phyloP scores from a whole-genome alignment of 1,284 basidiomycete genomes.

The Irpex sp. region DNA sequence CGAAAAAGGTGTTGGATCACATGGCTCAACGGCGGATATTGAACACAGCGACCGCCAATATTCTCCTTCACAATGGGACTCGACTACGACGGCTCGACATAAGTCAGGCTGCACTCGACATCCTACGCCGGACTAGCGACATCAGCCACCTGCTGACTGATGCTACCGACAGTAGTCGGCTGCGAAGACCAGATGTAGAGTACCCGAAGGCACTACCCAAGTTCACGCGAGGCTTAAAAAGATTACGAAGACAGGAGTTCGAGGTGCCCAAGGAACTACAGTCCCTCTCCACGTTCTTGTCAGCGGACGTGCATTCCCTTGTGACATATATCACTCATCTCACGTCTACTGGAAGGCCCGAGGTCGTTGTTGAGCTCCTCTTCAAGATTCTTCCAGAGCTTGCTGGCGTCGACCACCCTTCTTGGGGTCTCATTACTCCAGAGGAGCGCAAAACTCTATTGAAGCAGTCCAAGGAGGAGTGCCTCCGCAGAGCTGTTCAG shows the following conservation, averaged over 20 bases:
- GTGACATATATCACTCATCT: constrained; percentile 52
- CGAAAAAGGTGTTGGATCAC: constrained; percentile 43
- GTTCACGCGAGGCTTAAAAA: constrained; percentile 3
- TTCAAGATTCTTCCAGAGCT: constrained; percentile 56
- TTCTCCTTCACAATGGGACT: constrained; percentile 51
- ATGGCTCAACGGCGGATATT: constrained; percentile 46
- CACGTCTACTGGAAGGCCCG: constrained; percentile 44
- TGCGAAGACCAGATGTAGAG: not conserved
- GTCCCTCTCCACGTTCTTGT: constrained; percentile 12
- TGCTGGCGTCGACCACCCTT: constrained; percentile 33
- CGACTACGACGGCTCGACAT: constrained; percentile 47
- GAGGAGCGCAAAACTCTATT: constrained; percentile 20
- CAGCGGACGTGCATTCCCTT: constrained; percentile 40
- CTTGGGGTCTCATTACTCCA: constrained; percentile 25
- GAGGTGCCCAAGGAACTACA: constrained; percentile 14
- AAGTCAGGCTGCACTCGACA: constrained; percentile 29
- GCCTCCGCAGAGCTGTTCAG: constrained; percentile 37
- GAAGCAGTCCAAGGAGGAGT: constrained; percentile 24
- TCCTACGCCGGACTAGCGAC: constrained; percentile 19
- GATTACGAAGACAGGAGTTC: constrained; percentile 12
- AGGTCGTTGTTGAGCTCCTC: constrained; percentile 40
- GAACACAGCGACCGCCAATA: constrained; percentile 50
- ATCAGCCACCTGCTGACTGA: not conserved
- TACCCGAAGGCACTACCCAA: not conserved
- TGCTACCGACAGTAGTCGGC: not conserved